Evolutionary conservation across 1,284 basidiomycete species (phyloP), one percentile per base, ranked within the genome.

Genomic region (Cutaneotrichosporon cyanovorans): DNA sequence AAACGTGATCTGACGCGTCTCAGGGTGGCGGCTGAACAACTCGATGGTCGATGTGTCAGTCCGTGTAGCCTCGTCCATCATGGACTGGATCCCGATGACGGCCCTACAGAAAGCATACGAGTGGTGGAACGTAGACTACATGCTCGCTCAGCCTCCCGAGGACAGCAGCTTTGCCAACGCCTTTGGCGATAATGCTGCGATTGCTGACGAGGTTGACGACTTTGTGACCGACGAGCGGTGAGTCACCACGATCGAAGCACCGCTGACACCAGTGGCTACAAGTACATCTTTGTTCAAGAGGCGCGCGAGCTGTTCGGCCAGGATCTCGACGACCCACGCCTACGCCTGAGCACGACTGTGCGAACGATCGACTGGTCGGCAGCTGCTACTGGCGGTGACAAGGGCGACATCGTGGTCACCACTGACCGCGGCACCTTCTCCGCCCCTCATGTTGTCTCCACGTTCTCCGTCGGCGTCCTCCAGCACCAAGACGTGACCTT

Each of bases 401-500:
- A 35, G n/a, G 21, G 30, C 20, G 22, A 36, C 4, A 78, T 81
- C 14, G 68, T 65, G 0, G 75, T 81, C 23, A 71, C 68, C 5
- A 60, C 65, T 0, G 70, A 77, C 46, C 78, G 79, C 1, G 63
- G 65, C 18, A 68, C 39, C 0, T 63, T 82, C 18, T 65, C 61
- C 2, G 79, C 75, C 2, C 75, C 80, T 28, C 79, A 80, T 54
- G 80, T 76, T 2, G 59, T 83, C 16, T 78, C 77, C 52, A 83
- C 82, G 0, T 82, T 83, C 63, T 80, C 78, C 45, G 60, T 80
- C 3, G 67, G 65, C 35, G 69, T 70, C 20, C 67, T 84, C 37
- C 82, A 84, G 66, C 71, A 81, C 46, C 70, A 76, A 36, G 80
- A 82, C 52, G 77, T 84, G 2, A 42, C 45, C 2, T 84, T 81